These are phyloP conservation scores for Mycogone perniciosa DNA, from an alignment of 2,329 filamentous ascomycete species.

Conservation along the genomic window DNA sequence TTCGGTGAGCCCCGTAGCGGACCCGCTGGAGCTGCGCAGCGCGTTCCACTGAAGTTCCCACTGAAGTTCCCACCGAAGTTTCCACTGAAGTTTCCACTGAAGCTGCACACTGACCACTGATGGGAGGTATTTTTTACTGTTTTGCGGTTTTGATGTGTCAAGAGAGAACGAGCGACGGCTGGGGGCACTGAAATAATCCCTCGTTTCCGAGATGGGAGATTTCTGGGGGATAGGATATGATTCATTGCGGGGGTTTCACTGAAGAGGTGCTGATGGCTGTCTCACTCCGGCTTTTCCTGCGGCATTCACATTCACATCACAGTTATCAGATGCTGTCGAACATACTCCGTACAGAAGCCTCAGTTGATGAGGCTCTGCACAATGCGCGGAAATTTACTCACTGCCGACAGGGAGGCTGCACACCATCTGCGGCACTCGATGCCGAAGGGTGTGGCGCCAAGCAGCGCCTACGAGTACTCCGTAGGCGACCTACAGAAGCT, in stretches of 20 bases:
- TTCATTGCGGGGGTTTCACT: too few relatives aligned
- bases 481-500: too few relatives aligned
- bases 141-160: conserved; percentile 17
- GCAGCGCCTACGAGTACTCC: too few relatives aligned
- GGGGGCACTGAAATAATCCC: conserved; percentile 11
- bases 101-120: neutral
- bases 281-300: too few relatives aligned
- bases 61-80: neutral
- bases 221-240: too few relatives aligned
- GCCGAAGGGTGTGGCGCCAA: neutral
- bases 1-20: conserved; percentile 7
- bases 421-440: neutral
- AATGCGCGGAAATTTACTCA: neutral
- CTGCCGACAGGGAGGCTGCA: neutral
- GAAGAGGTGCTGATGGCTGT: too few relatives aligned
- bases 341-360: too few relatives aligned
- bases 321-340: too few relatives aligned
- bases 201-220: conserved; percentile 2
- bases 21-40: neutral
- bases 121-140: conserved; percentile 2
- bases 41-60: neutral
- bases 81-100: neutral
- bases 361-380: neutral
- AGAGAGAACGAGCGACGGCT: conserved; percentile 7
- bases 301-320: too few relatives aligned